A percentile compares a stretch with the other conserved stretches of the same genome.
Conservation (phyloP, 176 grass and related monocot genomes). For the Zoysia japonica region DNA sequence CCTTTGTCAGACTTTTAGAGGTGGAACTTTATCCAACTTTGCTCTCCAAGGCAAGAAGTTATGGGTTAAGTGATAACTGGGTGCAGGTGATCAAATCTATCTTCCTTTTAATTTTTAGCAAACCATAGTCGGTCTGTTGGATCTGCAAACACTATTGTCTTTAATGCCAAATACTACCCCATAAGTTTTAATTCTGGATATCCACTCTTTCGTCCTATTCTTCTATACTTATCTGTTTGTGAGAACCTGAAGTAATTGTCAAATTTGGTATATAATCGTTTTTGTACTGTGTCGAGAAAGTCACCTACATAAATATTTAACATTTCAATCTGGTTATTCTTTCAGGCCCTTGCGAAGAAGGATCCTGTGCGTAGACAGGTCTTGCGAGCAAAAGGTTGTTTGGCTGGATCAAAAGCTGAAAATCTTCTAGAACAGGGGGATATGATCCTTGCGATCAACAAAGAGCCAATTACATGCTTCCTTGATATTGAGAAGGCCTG, state of each 20-base stretch:
- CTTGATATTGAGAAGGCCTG: slow-evolving; percentile 90
- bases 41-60: slow-evolving; percentile 99
- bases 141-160: no score
- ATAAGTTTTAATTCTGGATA: not conserved
- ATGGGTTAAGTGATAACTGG: slow-evolving; percentile 88
- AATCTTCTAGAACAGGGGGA: slow-evolving; percentile 92
- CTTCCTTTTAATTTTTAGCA: no score
- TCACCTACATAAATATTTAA: slow-evolving; percentile 9
- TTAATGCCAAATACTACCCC: not conserved
- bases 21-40: slow-evolving; percentile 98
- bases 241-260: not conserved
- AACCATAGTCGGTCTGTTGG: no score
- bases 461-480: slow-evolving; percentile 94
- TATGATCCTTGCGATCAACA: slow-evolving; percentile 97
- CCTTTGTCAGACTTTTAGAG: slow-evolving; percentile 83
- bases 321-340: slow-evolving; percentile 38
- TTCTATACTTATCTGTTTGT: not conserved
- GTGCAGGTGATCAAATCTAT: slow-evolving; percentile 60
- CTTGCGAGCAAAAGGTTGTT: slow-evolving; percentile 94
- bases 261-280: not conserved
- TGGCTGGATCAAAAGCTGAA: slow-evolving; percentile 97
- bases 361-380: slow-evolving; percentile 97
- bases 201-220: not conserved
- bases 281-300: not conserved
- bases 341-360: slow-evolving; percentile 87